Percentiles rank a stretch among this genome's conserved stretches.
Evolutionary conservation across 352 stramenopile species (phyloP).

Genomic region (Phytophthora cactorum): DNA sequence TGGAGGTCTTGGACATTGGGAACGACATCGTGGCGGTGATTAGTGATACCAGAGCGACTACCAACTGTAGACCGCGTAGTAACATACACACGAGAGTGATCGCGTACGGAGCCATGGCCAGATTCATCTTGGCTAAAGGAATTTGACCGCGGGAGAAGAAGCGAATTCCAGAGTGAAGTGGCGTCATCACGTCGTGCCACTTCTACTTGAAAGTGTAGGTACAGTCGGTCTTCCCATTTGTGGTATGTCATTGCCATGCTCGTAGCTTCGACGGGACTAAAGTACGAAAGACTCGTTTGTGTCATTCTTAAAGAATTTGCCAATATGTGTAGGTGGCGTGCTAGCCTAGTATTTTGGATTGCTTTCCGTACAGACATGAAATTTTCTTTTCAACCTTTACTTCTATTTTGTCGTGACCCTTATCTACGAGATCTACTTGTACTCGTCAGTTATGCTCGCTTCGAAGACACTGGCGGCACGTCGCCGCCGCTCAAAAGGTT

Average conservation of each 20-base stretch:
- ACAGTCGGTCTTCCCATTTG: neutral
- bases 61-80: constrained; percentile 38
- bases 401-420: constrained; percentile 22
- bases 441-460: constrained; percentile 15
- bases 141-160: neutral
- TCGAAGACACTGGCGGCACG: constrained; percentile 17
- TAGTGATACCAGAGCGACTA: constrained; percentile 38
- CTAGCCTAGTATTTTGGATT: constrained; percentile 14
- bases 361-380: neutral
- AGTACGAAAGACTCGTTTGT: too few species aligned
- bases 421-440: neutral
- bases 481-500: constrained; percentile 50
- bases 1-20: constrained; percentile 13
- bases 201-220: neutral
- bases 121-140: constrained; percentile 5
- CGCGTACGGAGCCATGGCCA: constrained; percentile 34
- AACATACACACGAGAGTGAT: constrained; percentile 31
- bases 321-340: too few species aligned
- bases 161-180: constrained; percentile 28
- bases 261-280: too few species aligned
- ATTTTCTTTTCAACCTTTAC: neutral
- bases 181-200: constrained; percentile 13
- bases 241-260: neutral
- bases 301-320: too few species aligned
- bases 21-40: constrained; percentile 31